Conservation (phyloP, 2,329 filamentous ascomycete species). For the Helotiales sp. region DNA sequence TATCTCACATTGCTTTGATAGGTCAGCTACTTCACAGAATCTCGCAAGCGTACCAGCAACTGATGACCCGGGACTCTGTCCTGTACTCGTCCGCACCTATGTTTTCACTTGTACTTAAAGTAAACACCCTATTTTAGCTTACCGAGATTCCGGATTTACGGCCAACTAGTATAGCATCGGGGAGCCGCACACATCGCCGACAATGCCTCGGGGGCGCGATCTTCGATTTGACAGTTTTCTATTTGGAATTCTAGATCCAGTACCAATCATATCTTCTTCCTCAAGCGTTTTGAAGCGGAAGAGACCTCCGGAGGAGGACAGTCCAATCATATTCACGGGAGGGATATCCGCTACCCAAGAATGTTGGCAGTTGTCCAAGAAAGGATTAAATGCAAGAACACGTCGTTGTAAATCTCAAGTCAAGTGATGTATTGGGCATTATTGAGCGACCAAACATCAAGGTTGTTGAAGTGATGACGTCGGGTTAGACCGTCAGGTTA, state of each 20-base stretch:
- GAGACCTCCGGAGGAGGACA: not conserved
- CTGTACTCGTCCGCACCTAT: not conserved
- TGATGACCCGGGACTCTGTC: not conserved
- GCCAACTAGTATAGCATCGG: not conserved
- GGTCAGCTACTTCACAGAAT: no score
- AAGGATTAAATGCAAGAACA: not conserved
- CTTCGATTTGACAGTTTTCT: not conserved
- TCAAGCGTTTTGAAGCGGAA: not conserved
- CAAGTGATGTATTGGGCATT: no score
- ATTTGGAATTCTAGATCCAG: not conserved
- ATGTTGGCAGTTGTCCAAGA: no score
- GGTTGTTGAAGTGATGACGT: not conserved
- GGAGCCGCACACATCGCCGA: not conserved
- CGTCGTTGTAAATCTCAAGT: not conserved
- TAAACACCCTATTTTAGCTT: not conserved
- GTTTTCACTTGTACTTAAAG: not conserved
- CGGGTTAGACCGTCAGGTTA: not conserved
- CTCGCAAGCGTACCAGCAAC: not conserved
- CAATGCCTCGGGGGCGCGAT: not conserved
- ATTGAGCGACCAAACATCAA: not conserved
- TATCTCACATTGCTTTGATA: no score
- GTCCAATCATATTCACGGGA: not conserved
- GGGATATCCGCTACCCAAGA: not conserved
- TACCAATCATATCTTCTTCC: not conserved
- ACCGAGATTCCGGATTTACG: not conserved